Evolutionary conservation across 73 alveolate species (phyloP).

Genomic region (Tetrahymena elliotti): DNA sequence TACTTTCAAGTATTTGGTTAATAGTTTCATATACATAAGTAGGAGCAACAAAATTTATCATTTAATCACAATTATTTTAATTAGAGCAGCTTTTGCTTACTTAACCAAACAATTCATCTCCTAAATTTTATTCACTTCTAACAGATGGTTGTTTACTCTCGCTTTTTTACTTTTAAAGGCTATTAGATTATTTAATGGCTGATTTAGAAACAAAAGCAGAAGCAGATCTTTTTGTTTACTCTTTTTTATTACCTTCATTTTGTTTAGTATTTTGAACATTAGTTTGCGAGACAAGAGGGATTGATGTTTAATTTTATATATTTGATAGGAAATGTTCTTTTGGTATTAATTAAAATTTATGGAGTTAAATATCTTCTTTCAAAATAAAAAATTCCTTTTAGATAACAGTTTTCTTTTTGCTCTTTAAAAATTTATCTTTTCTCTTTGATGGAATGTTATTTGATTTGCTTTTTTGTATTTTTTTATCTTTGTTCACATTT

Average conservation of each 20-base stretch:
- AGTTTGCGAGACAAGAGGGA: background rate
- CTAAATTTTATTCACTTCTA: background rate
- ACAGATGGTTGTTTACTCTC: background rate
- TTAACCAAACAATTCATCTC: background rate
- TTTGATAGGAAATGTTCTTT: background rate
- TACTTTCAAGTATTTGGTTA: background rate
- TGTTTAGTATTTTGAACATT: background rate
- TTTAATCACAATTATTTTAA: background rate
- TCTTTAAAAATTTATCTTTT: background rate
- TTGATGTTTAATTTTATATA: background rate
- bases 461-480: background rate
- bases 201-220: background rate
- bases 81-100: background rate
- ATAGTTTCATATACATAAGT: background rate
- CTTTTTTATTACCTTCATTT: background rate
- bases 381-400: background rate
- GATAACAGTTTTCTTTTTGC: background rate
- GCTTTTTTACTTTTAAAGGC: background rate
- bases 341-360: background rate
- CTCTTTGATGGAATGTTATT: background rate
- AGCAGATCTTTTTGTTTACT: background rate
- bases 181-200: background rate
- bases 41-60: background rate
- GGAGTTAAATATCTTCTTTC: background rate
- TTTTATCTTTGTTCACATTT: background rate